Evolutionary conservation across 768 basidiomycete species (phyloP).

Genomic region (Cubamyces sp.): DNA sequence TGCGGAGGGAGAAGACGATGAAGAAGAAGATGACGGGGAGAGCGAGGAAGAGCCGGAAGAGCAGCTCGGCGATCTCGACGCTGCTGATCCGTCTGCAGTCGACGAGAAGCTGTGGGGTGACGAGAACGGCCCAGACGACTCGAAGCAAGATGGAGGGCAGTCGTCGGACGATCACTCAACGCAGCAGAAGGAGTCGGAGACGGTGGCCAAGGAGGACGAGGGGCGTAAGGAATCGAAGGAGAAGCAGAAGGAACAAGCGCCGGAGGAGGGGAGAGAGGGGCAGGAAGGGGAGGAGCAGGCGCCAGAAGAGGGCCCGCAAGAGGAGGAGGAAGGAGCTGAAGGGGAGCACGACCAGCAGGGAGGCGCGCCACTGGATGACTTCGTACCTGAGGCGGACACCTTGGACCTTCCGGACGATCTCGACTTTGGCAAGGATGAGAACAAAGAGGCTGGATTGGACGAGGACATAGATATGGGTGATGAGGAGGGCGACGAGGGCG

Average conservation of each 20-base stretch:
- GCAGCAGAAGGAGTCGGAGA: constrained; percentile 60
- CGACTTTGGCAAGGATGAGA: constrained; percentile 47
- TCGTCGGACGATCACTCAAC: constrained; percentile 63
- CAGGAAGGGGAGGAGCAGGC: constrained; percentile 30
- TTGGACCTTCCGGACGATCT: constrained; percentile 91
- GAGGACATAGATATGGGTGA: constrained; percentile 34
- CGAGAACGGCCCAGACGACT: constrained; percentile 61
- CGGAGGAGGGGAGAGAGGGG: constrained; percentile 10
- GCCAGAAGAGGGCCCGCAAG: constrained; percentile 27
- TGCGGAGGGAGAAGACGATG: constrained; percentile 51
- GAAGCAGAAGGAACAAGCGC: constrained; percentile 37
- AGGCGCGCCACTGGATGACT: constrained; percentile 75
- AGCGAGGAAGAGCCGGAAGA: constrained; percentile 78
- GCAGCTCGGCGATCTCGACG: constrained; percentile 79
- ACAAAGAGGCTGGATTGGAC: constrained; percentile 13
- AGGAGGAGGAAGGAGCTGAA: constrained; percentile 23
- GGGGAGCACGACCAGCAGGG: constrained; percentile 48
- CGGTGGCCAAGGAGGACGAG: constrained; percentile 78
- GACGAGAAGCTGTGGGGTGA: constrained; percentile 99
- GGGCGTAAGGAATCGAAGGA: constrained; percentile 15
- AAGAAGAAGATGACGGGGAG: constrained; percentile 51
- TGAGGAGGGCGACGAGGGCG: constrained; percentile 33
- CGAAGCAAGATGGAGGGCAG: constrained; percentile 56
- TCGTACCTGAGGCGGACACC: constrained; percentile 76
- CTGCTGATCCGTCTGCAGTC: constrained; percentile 77